Conservation (phyloP, 768 basidiomycete genomes). For the Tulasnella sp. region DNA sequence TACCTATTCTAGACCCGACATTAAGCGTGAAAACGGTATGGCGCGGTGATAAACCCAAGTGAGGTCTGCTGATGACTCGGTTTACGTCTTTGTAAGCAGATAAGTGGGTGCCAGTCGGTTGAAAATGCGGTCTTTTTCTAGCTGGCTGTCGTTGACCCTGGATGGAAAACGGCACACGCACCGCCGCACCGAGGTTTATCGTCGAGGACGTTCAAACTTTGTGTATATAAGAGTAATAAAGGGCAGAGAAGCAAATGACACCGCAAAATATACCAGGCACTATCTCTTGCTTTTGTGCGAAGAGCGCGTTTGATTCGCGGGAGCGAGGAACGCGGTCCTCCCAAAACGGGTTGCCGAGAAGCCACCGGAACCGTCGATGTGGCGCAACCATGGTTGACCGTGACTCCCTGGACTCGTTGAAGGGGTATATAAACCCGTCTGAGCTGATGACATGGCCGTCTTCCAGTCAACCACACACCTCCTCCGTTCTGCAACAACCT, state of each 20-base stretch:
- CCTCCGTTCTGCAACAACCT: not conserved
- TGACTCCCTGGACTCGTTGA: not conserved
- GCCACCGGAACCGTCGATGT: not conserved
- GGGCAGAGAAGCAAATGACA: not conserved
- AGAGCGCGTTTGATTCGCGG: not conserved
- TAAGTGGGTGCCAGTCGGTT: too few species aligned
- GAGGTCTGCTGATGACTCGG: not conserved
- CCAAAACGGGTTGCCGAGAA: not conserved
- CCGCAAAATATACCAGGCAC: not conserved
- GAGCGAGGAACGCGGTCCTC: not conserved
- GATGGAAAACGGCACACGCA: not conserved
- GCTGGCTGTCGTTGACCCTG: not conserved
- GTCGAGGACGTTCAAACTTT: not conserved
- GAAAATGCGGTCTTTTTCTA: not conserved
- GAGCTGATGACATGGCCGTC: not conserved
- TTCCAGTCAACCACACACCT: not conserved
- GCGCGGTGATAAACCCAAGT: not conserved
- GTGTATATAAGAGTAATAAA: not conserved
- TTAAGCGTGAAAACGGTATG: conserved; percentile 1
- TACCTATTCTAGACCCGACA: not conserved
- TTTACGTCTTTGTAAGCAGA: not conserved
- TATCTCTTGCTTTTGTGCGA: not conserved
- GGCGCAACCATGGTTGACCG: not conserved
- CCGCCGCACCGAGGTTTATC: not conserved
- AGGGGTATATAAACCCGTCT: not conserved